Evolutionary conservation across 345 rosid genomes (phyloP).

Genomic region (Citrus hindsii): DNA sequence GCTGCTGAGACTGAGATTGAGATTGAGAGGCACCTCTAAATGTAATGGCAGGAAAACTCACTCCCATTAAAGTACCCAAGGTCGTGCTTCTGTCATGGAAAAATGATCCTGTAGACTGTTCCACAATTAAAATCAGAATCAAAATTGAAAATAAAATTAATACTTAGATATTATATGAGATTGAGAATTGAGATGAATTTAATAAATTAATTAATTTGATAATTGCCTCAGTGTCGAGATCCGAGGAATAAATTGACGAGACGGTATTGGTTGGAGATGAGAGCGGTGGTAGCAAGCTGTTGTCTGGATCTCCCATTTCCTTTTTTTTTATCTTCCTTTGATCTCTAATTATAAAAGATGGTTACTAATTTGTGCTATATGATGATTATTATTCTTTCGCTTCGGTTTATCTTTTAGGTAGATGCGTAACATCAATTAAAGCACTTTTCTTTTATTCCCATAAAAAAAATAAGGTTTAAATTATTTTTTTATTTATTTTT

Average conservation of each 20-base stretch:
- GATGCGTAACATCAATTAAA: too few species aligned
- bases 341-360: neutral
- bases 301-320: slow-evolving; percentile 54
- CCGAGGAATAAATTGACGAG: slow-evolving; percentile 86
- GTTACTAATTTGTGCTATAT: too few species aligned
- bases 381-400: too few species aligned
- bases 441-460: too few species aligned
- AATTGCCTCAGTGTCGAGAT: slow-evolving; percentile 90
- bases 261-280: slow-evolving; percentile 57
- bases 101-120: slow-evolving; percentile 89
- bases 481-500: too few species aligned
- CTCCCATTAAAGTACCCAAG: slow-evolving; percentile 89
- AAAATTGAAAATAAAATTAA: neutral
- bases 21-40: slow-evolving; percentile 42
- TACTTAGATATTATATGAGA: too few species aligned
- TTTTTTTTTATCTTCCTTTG: neutral
- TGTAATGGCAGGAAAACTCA: slow-evolving; percentile 63
- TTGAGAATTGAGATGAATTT: too few species aligned
- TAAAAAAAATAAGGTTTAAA: too few species aligned
- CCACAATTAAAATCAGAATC: neutral
- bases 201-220: neutral
- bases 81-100: slow-evolving; percentile 96
- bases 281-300: slow-evolving; percentile 39
- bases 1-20: slow-evolving; percentile 34
- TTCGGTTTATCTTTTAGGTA: too few species aligned